Base-by-base conservation (phyloP, 805 yeast species). In the Metschnikowia noctiluminum region DNA sequence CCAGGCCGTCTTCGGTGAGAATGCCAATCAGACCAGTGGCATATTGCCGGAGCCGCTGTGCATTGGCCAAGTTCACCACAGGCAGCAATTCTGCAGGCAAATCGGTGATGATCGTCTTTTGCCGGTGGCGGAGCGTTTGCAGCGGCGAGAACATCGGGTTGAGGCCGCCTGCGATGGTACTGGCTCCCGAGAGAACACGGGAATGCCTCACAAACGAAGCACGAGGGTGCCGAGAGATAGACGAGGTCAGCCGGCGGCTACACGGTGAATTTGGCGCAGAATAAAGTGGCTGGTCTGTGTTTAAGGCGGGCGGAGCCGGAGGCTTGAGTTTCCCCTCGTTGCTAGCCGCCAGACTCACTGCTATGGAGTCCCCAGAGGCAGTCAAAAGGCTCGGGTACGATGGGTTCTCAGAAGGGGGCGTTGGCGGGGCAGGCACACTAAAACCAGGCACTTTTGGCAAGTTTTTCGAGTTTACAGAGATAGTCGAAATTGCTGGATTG, bases 21-120 rank as follows among this genome's bases (percentile, higher is more conserved):
- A 64, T 68, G 65, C 57, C 61, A 73, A 77, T 58, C 3, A 66
- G 66, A 16, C 87, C 86, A 45, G 74, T 79, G 40, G 70, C 73
- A 63, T 89, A 88, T 7, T 79, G 72, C 42, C 96, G 74, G 26
- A 81, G 74, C 52, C 81, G 80, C 60, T 89, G 96, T 15, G 90
- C 82, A 40, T 79, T 78, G 47, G 87, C 71, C 54, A 89, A 72
- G 16, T 88, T 83, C 35, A 88, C 78, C 10, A 87, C 76, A 0
- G 96, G 95, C 13, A 81, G 66, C 61, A 89, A 71, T 60, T 87
- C 92, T 13, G 80, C 79, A 0, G 90, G 87, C 34, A 71, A 59
- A 30, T 57, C 59, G 28, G 63, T 64, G 44, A 58, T 58, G 42
- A 63, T 55, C 30, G 45, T 28, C 13, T 47, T 51, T 41, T 45